Evolutionary conservation across 306 rosid species (phyloP).

Genomic region (Dryas alaskensis): DNA sequence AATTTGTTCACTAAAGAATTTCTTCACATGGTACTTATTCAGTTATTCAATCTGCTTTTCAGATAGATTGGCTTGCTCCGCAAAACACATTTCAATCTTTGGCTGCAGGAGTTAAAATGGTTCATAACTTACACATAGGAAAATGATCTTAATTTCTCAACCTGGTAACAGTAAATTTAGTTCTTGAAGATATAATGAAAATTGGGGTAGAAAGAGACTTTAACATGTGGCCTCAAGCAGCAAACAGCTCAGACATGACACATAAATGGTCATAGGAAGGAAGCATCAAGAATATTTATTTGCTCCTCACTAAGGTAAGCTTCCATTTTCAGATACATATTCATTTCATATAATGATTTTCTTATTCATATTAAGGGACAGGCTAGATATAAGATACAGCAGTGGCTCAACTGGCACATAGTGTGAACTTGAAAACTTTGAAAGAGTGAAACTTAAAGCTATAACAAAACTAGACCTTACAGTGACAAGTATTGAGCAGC

Average conservation of each 20-base stretch:
- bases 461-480: neutral
- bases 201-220: neutral
- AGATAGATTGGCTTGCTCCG: neutral
- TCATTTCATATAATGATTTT: neutral
- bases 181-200: neutral
- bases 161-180: neutral
- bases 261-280: neutral
- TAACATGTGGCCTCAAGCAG: conserved; percentile 7
- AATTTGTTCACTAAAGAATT: neutral
- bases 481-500: neutral
- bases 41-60: neutral
- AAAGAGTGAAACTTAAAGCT: neutral
- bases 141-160: neutral
- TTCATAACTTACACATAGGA: neutral
- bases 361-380: neutral
- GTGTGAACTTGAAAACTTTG: neutral
- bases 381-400: neutral
- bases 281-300: neutral
- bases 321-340: neutral
- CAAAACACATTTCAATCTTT: neutral
- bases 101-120: conserved; percentile 13
- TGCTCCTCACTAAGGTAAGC: neutral
- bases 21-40: neutral
- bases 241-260: conserved; percentile 1
- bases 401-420: neutral